Conservation (phyloP, 495 filamentous ascomycete genomes). For the Aspergillus bridgeri region DNA sequence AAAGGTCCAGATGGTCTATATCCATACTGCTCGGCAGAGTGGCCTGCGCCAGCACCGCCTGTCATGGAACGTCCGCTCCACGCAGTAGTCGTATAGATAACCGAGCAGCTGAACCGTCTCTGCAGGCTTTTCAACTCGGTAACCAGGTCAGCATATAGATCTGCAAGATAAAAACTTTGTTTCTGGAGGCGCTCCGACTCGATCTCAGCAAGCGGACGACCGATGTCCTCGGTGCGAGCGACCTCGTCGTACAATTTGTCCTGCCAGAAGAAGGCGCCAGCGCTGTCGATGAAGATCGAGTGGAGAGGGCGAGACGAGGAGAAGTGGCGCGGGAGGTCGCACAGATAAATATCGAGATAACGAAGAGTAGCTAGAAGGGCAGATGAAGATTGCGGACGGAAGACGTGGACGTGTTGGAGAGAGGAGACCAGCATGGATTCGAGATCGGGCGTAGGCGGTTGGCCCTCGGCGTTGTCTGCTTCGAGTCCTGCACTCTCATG, state of each 20-base stretch:
- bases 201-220: slow-evolving; percentile 27
- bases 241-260: slow-evolving; percentile 49
- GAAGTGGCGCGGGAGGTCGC: slow-evolving; percentile 42
- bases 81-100: slow-evolving; percentile 38
- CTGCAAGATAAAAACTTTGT: slow-evolving; percentile 31
- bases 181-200: slow-evolving; percentile 28
- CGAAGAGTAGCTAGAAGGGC: slow-evolving; percentile 51
- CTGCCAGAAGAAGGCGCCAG: slow-evolving; percentile 57
- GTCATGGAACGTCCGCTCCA: slow-evolving; percentile 12
- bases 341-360: slow-evolving; percentile 49
- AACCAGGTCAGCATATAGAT: slow-evolving; percentile 35
- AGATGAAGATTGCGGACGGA: slow-evolving; percentile 52
- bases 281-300: slow-evolving; percentile 51
- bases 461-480: not conserved
- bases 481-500: not conserved
- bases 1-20: slow-evolving; percentile 11
- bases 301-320: slow-evolving; percentile 47
- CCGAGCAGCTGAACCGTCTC: slow-evolving; percentile 33
- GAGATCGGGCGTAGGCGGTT: slow-evolving; percentile 17
- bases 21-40: not conserved
- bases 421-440: slow-evolving; percentile 31
- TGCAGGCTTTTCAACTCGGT: slow-evolving; percentile 35
- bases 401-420: slow-evolving; percentile 50
- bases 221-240: slow-evolving; percentile 38
- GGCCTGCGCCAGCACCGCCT: slow-evolving; percentile 8